Evolutionary conservation across 2,329 filamentous ascomycete genomes (phyloP).

Genomic region (Pseudonectria foliicola): DNA sequence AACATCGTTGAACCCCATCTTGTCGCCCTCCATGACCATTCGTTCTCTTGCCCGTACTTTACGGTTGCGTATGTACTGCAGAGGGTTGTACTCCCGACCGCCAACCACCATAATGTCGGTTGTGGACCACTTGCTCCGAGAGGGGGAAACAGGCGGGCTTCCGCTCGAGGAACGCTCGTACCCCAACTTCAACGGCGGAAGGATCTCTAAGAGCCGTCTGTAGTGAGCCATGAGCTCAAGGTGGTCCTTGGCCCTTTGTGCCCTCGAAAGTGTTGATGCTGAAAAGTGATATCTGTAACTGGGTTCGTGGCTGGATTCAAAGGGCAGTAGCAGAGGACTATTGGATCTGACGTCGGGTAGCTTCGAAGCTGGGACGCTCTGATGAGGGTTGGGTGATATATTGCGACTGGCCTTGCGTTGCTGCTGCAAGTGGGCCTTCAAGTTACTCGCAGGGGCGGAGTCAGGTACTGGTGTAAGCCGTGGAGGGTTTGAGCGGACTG

Average conservation of each 20-base stretch:
- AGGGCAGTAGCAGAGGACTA: conserved; percentile 40
- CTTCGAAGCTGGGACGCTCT: conserved; percentile 32
- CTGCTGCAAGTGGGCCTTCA: conserved; percentile 65
- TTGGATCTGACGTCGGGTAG: conserved; percentile 33
- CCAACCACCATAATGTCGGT: conserved; percentile 33
- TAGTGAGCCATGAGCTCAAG: conserved; percentile 85
- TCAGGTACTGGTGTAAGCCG: conserved; percentile 46
- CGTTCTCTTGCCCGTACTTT: conserved; percentile 76
- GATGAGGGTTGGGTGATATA: conserved; percentile 50
- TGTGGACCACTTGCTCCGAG: conserved; percentile 23
- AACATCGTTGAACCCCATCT: conserved; percentile 70
- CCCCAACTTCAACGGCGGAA: conserved; percentile 62
- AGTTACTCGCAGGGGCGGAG: conserved; percentile 47
- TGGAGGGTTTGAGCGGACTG: conserved; percentile 43
- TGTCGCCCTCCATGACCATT: conserved; percentile 63
- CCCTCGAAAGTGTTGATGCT: conserved; percentile 69
- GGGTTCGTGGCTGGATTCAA: conserved; percentile 37
- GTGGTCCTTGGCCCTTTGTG: conserved; percentile 76
- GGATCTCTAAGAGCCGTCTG: conserved; percentile 65
- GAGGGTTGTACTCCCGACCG: conserved; percentile 76
- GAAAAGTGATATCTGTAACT: conserved; percentile 63
- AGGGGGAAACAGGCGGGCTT: conserved; percentile 36
- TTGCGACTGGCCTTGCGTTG: conserved; percentile 57
- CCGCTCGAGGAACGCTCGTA: conserved; percentile 31
- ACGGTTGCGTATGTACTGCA: conserved; percentile 88